Percentiles rank a stretch among this genome's conserved stretches.
phyloP scores from a whole-genome alignment of 768 basidiomycete species.

The Rhizopogon rudus region DNA sequence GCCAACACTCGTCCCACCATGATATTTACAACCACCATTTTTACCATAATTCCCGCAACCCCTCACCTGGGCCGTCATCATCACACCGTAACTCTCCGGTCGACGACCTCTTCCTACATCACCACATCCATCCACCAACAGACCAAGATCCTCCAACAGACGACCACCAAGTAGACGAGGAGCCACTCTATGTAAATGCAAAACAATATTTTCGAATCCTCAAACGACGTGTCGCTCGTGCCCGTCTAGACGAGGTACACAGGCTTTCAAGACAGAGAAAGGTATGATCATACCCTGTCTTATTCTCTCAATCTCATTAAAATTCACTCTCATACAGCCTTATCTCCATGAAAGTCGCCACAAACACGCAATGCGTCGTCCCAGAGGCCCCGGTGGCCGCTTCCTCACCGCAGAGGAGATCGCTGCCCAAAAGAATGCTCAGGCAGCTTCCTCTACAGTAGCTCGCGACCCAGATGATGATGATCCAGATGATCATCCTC shows the following conservation, averaged over 20 bases:
- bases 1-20: constrained; percentile 14
- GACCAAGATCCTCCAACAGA: constrained; percentile 15
- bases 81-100: constrained; percentile 22
- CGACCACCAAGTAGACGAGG: constrained; percentile 69
- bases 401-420: constrained; percentile 98
- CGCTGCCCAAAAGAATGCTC: constrained; percentile 62
- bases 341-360: constrained; percentile 98
- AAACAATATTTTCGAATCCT: constrained; percentile 99
- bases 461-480: constrained; percentile 44
- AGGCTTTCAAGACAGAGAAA: constrained; percentile 90
- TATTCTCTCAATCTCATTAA: neutral
- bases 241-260: constrained; percentile 90
- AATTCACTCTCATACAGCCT: constrained; percentile 48
- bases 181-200: constrained; percentile 98
- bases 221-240: constrained; percentile 88
- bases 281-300: constrained; percentile 34
- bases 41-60: constrained; percentile 23
- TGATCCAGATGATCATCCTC: constrained; percentile 16
- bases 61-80: constrained; percentile 26
- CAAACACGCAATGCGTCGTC: constrained; percentile 96
- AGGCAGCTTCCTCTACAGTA: constrained; percentile 27
- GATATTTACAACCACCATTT: constrained; percentile 16
- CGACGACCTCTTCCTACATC: constrained; percentile 26
- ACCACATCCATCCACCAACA: constrained; percentile 15
- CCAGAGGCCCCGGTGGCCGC: constrained; percentile 93